These are phyloP conservation scores for Bipolaris bicolor DNA, from an alignment of 2,329 filamentous ascomycete genomes.

Conservation along the genomic window DNA sequence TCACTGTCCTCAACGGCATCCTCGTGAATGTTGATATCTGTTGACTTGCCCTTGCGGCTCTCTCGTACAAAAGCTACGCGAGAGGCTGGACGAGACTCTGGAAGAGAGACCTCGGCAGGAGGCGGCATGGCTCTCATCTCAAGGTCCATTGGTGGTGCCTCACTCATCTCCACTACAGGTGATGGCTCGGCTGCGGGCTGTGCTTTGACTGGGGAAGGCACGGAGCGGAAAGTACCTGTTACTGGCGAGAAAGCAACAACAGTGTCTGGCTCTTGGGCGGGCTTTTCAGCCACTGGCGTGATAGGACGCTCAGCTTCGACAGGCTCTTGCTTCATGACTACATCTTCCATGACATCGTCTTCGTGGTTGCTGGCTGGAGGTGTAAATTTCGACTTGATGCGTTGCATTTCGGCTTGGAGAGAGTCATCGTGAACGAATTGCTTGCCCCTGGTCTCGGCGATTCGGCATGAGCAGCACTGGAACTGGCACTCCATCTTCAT, in stretches of 20 bases:
- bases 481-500: slow-evolving; percentile 76
- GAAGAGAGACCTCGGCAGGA: slow-evolving; percentile 18
- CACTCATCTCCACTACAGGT: slow-evolving; percentile 25
- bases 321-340: slow-evolving; percentile 31
- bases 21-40: slow-evolving; percentile 39
- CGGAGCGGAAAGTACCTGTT: slow-evolving; percentile 47
- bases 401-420: slow-evolving; percentile 45
- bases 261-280: slow-evolving; percentile 25
- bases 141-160: slow-evolving; percentile 34
- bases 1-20: slow-evolving; percentile 42
- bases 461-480: slow-evolving; percentile 66
- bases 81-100: slow-evolving; percentile 12
- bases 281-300: slow-evolving; percentile 24
- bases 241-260: slow-evolving; percentile 45
- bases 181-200: slow-evolving; percentile 25
- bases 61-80: slow-evolving; percentile 17
- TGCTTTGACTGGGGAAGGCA: slow-evolving; percentile 41
- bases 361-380: slow-evolving; percentile 69
- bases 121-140: slow-evolving; percentile 29
- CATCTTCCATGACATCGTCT: slow-evolving; percentile 46
- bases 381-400: slow-evolving; percentile 60
- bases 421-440: slow-evolving; percentile 48
- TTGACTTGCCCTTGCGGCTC: slow-evolving; percentile 21
- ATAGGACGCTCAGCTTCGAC: slow-evolving; percentile 24
- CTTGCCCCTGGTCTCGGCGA: slow-evolving; percentile 49